These are phyloP conservation scores for Aspergillus incahuasiensis DNA, from an alignment of 495 filamentous ascomycete species.

Conservation along the genomic window DNA sequence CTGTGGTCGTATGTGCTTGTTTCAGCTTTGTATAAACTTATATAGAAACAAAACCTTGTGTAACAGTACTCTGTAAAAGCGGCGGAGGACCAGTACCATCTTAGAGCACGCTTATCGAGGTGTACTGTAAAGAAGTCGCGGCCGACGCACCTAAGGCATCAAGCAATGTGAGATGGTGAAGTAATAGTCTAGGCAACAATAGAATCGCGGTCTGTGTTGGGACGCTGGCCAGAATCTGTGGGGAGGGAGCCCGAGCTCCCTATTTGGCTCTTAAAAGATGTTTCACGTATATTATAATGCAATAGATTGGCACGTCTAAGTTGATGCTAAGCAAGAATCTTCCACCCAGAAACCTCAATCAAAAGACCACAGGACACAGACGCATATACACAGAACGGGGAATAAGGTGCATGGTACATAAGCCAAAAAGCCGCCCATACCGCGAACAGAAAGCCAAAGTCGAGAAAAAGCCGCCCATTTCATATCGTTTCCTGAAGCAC, in stretches of 20 bases:
- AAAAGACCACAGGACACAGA: not conserved
- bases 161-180: no score
- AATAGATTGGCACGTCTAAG: not conserved
- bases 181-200: no score
- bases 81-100: no score
- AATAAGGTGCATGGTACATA: not conserved
- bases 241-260: not conserved
- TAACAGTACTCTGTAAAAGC: no score
- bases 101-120: no score
- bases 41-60: no score
- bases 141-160: no score
- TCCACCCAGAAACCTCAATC: not conserved
- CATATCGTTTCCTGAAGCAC: not conserved
- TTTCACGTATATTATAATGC: not conserved
- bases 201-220: not conserved
- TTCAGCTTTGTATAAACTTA: no score
- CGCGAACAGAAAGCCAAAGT: not conserved
- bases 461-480: conserved; percentile 4
- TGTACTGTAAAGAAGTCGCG: no score
- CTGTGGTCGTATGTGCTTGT: no score
- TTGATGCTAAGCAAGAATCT: not conserved
- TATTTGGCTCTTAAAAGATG: not conserved
- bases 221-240: not conserved
- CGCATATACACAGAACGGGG: not conserved
- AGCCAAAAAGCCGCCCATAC: not conserved